These are phyloP conservation scores for Neurospora sp. DNA, from an alignment of 495 filamentous ascomycete genomes.

Conservation along the genomic window DNA sequence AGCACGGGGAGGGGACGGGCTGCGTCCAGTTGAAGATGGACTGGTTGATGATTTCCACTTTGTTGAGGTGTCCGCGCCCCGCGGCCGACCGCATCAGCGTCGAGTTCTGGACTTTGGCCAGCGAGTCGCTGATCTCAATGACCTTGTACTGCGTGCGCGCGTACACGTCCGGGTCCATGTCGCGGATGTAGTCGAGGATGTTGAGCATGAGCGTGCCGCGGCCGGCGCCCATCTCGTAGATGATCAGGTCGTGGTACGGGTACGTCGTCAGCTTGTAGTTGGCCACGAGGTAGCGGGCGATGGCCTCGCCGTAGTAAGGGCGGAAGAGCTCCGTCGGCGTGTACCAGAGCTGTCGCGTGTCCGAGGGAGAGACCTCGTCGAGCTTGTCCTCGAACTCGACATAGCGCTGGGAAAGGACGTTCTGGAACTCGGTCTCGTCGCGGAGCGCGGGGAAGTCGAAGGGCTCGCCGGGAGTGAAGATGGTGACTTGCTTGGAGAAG, in stretches of 20 bases:
- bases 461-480: constrained; percentile 87
- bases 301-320: constrained; percentile 93
- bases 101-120: constrained; percentile 66
- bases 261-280: constrained; percentile 93
- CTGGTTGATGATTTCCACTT: constrained; percentile 87
- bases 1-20: constrained; percentile 82
- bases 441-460: constrained; percentile 76
- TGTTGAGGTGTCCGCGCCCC: constrained; percentile 62
- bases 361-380: constrained; percentile 51
- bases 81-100: constrained; percentile 56
- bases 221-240: constrained; percentile 97
- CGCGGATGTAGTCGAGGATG: constrained; percentile 91
- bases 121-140: constrained; percentile 80
- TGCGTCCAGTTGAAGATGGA: constrained; percentile 91
- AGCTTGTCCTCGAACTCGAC: constrained; percentile 81
- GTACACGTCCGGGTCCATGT: constrained; percentile 83
- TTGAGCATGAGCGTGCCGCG: constrained; percentile 98
- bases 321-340: constrained; percentile 95
- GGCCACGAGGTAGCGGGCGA: constrained; percentile 83
- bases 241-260: constrained; percentile 92
- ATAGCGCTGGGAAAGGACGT: constrained; percentile 66
- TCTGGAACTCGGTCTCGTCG: constrained; percentile 76
- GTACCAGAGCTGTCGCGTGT: constrained; percentile 93
- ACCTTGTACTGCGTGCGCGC: constrained; percentile 86
- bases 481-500: constrained; percentile 94